Evolutionary conservation across 2,329 filamentous ascomycete species (phyloP).

Genomic region (Thielaviopsis punctulata): DNA sequence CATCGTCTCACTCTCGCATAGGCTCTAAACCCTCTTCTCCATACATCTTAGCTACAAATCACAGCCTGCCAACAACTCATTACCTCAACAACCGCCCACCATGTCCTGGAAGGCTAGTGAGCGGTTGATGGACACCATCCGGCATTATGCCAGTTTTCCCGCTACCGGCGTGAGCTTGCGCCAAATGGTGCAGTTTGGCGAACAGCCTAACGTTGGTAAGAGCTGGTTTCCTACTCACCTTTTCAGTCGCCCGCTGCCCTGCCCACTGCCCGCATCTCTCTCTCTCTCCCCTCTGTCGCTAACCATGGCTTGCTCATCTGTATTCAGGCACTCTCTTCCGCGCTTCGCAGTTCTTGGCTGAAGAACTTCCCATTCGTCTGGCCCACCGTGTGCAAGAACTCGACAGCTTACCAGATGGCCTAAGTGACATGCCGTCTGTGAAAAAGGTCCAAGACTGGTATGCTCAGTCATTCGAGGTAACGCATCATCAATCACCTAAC

Average conservation of each 20-base stretch:
- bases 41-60: background rate
- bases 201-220: slow-evolving; percentile 76
- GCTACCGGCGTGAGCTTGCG: slow-evolving; percentile 89
- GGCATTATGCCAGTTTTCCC: slow-evolving; percentile 91
- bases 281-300: no score
- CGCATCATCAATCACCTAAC: background rate
- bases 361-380: slow-evolving; percentile 91
- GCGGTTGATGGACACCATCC: slow-evolving; percentile 89
- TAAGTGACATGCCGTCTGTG: slow-evolving; percentile 97
- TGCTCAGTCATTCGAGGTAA: slow-evolving; percentile 87
- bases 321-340: slow-evolving; percentile 75
- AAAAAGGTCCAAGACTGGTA: slow-evolving; percentile 95
- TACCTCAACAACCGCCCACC: slow-evolving; percentile 18
- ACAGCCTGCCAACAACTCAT: background rate
- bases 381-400: slow-evolving; percentile 95
- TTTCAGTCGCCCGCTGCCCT: background rate
- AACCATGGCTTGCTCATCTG: no score
- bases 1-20: slow-evolving; percentile 2
- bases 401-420: slow-evolving; percentile 76
- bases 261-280: background rate
- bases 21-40: slow-evolving; percentile 9
- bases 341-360: slow-evolving; percentile 93
- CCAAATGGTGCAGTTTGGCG: slow-evolving; percentile 98
- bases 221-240: slow-evolving; percentile 13
- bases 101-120: slow-evolving; percentile 94